Conservation (phyloP, 495 filamentous ascomycete species). For the Xylaria scruposa region DNA sequence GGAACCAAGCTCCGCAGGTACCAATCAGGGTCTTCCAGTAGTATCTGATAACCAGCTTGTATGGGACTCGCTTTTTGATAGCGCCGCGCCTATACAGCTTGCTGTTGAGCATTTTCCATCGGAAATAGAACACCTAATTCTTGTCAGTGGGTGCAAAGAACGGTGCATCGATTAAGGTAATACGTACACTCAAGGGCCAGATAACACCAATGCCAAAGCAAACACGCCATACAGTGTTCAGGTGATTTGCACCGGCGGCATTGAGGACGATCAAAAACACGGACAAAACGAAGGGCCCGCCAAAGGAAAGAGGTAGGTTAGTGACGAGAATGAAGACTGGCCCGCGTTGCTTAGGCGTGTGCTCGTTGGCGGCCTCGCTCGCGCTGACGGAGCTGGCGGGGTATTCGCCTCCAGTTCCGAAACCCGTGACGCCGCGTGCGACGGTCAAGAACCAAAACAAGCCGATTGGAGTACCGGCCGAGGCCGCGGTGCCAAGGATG, state of each 20-base stretch:
- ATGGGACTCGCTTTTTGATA: conserved; percentile 55
- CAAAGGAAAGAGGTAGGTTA: conserved; percentile 59
- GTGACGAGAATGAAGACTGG: conserved; percentile 59
- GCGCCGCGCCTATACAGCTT: conserved; percentile 57
- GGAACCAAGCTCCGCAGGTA: conserved; percentile 58
- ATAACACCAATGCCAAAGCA: conserved; percentile 60
- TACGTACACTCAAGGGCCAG: conserved; percentile 48
- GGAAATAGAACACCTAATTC: conserved; percentile 53
- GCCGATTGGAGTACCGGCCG: conserved; percentile 52
- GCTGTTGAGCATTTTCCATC: conserved; percentile 59
- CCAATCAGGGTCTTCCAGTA: conserved; percentile 60
- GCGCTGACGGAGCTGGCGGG: conserved; percentile 53
- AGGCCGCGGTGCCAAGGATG: conserved; percentile 55
- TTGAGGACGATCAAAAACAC: conserved; percentile 58
- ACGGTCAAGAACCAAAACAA: conserved; percentile 65
- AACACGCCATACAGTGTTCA: conserved; percentile 59
- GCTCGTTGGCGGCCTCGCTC: conserved; percentile 56
- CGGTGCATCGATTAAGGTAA: background rate
- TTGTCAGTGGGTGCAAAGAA: background rate
- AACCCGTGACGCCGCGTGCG: conserved; percentile 59
- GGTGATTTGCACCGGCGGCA: conserved; percentile 42
- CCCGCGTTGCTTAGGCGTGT: conserved; percentile 44
- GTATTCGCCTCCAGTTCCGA: conserved; percentile 54
- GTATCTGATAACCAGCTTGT: conserved; percentile 50
- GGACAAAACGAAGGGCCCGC: conserved; percentile 55